Evolutionary conservation across 2,329 filamentous ascomycete species (phyloP).

Genomic region (Sclerotinia spermophila): DNA sequence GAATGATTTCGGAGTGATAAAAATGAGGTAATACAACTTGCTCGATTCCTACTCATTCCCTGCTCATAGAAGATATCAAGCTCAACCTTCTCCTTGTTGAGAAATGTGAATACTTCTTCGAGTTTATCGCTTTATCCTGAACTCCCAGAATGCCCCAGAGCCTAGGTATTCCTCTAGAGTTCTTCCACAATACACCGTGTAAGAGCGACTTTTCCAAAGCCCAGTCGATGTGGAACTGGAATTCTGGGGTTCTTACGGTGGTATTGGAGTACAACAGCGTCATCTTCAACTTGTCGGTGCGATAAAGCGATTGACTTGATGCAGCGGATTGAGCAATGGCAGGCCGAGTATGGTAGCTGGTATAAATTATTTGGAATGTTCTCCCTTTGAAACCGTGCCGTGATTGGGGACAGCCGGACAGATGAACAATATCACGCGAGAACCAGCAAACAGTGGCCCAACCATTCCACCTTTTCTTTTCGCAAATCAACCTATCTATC

Average conservation of each 20-base stretch:
- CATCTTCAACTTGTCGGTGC: conserved; percentile 31
- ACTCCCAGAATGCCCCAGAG: conserved; percentile 31
- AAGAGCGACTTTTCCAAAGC: conserved; percentile 15
- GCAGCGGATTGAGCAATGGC: conserved; percentile 28
- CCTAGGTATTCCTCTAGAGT: conserved; percentile 27
- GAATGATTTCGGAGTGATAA: too few species aligned
- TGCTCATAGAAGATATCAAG: too few species aligned
- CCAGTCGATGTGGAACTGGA: conserved; percentile 27
- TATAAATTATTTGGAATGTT: too few species aligned
- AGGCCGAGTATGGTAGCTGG: too few species aligned
- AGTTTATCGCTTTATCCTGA: conserved; percentile 30
- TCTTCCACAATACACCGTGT: conserved; percentile 41
- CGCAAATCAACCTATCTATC: neutral
- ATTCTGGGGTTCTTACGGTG: conserved; percentile 28
- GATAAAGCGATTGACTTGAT: conserved; percentile 34
- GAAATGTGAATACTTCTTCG: too few species aligned
- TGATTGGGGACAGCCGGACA: neutral
- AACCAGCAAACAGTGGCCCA: neutral
- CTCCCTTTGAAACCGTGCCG: neutral
- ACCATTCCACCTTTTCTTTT: neutral
- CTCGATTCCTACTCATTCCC: too few species aligned
- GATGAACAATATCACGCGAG: neutral
- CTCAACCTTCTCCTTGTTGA: too few species aligned
- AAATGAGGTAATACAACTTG: too few species aligned
- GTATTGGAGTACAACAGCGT: conserved; percentile 32